Base-by-base conservation (phyloP, 1,284 basidiomycete genomes). In the Tranzscheliella williamsii region DNA sequence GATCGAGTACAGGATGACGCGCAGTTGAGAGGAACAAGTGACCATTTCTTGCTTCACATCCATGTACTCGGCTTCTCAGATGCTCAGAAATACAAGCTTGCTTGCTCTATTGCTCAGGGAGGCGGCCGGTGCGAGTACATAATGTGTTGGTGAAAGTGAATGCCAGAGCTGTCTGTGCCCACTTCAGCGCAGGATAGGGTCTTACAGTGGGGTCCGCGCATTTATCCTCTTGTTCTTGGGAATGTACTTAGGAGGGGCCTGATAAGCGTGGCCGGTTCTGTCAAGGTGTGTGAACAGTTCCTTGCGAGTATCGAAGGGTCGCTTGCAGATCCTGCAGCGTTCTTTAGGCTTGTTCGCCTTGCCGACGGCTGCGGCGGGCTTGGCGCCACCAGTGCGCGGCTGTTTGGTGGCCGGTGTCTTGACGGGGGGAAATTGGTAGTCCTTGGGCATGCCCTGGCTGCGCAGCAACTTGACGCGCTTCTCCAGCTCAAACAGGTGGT, bases 221-320 rank as follows among this genome's bases (percentile, higher is more conserved):
- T n/a, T 51, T 9, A 47, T 34, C 13, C 26, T 38, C 2, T 45
- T 49, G 26, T 53, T 63, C 36, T 53, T 50, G 7, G 9, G 8
- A 9, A 8, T 37, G 8, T 6, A 9, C 8, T 38, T 44, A 6
- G 9, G 22, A 7, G 17, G 8, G 5, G 35, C 32, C 5, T n/a
- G n/a, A n/a, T n/a, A n/a, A 1, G 89, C 89, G 78, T 94, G 91
- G 1, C 86, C 88, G 5, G 83, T 84, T 33, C 84, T 83, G 27
- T 82, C 83, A 67, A 92, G 84, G 76, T 90, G 90, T 26, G 78
- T 79, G 70, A 94, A 94, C 11, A 94, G 79, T 71, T 87, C 89
- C 2, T 88, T 89, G 54, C 85, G 85, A 69, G 85, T 90, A 0
- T 82, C 76, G 71, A 93, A 94, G 0, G 69, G 44, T 35, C 81